These are phyloP conservation scores for Eremothecium sinecaudum DNA, from an alignment of 1,139 yeast species.

Conservation along the genomic window DNA sequence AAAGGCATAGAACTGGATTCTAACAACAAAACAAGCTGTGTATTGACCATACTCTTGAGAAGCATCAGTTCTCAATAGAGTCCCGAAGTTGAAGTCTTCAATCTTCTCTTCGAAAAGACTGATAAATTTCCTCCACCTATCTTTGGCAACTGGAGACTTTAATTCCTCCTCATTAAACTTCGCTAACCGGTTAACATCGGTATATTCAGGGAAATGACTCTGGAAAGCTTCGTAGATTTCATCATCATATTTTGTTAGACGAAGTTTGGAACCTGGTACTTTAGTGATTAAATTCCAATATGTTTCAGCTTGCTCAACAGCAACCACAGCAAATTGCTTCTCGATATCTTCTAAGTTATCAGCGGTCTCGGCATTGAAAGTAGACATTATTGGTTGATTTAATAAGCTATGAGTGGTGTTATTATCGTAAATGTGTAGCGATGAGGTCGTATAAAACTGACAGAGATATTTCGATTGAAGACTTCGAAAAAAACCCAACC, in stretches of 20 bases:
- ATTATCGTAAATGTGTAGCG: no score
- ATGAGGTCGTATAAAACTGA: no score
- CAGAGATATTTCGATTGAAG: no score
- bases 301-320: constrained; percentile 90
- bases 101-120: constrained; percentile 65
- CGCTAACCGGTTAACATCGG: constrained; percentile 45
- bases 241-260: constrained; percentile 72
- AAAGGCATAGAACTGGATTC: constrained; percentile 89
- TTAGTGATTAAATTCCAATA: constrained; percentile 76
- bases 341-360: constrained; percentile 68
- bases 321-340: constrained; percentile 95
- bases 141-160: constrained; percentile 74
- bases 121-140: constrained; percentile 84
- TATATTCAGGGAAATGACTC: constrained; percentile 78
- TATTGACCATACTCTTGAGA: constrained; percentile 71
- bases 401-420: no score
- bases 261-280: constrained; percentile 69
- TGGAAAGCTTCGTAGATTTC: constrained; percentile 65
- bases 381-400: constrained; percentile 16
- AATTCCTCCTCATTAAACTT: constrained; percentile 65
- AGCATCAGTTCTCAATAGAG: constrained; percentile 67
- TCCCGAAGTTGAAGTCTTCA: constrained; percentile 93
- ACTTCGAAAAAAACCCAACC: no score
- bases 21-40: constrained; percentile 79
- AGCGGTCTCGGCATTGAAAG: constrained; percentile 50